Base-by-base conservation (phyloP, 371 early-diverging fungal genomes). In the Entomophthora muscae region DNA sequence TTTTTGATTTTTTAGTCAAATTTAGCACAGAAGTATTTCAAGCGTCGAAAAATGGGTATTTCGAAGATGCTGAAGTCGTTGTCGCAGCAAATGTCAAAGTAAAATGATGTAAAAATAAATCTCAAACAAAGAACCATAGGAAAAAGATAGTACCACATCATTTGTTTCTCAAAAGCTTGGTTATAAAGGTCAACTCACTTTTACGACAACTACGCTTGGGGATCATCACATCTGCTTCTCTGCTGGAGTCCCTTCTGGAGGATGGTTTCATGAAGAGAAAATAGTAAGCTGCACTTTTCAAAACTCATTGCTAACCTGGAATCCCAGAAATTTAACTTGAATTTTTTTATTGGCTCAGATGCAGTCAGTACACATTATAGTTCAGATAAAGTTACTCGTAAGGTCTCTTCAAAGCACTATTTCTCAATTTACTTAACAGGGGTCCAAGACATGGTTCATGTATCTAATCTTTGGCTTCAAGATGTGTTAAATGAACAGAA, bases 221-320 rank as follows among this genome's bases (percentile, higher is more conserved):
- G 87, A 91, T 68, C 93, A 96, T 72, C 71, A 81, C 31, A 89
- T 96, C 66, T 96, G 96, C 72, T 70, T 95, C 32, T 76, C 78
- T 59, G 79, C 31, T 1, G 61, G 61, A 33, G 74, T 73, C 42
- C 73, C 82, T 26, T 74, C 66, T 28, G 69, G 73, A 27, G 77
- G 77, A 23, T 88, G 87, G 87, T 83, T 84, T 63, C 72, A 76
- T 24, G 70, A 69, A 21, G 64, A 69, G 1, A 74, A 75, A 63
- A 78, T 77, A 33, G 81, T 83, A 76, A n/a, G n/a, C n/a, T n/a
- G n/a, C n/a, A n/a, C n/a, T n/a, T 13, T 5, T 53, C 58, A 28
- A 1, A 10, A 31, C 56, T 66, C 26, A 42, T 21, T 42, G 42
- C 42, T 42, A 10, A 42, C 17, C 17, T 42, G 42, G n/a, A n/a